phyloP scores from a whole-genome alignment of 1,284 basidiomycete species.

The Rhodotorula sp. region DNA sequence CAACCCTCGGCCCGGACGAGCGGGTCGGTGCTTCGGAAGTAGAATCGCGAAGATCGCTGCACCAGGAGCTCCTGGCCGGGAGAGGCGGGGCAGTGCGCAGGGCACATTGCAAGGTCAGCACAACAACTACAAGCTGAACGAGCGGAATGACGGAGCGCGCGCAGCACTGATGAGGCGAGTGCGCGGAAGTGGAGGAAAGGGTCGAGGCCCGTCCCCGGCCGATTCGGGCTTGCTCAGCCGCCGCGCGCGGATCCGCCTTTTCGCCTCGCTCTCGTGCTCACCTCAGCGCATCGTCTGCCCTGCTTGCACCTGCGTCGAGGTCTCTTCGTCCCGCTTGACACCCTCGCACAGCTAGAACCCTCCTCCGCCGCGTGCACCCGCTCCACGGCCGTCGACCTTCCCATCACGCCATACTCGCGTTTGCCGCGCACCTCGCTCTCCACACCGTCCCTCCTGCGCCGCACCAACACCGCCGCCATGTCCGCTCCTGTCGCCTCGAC shows the following conservation, averaged over 20 bases:
- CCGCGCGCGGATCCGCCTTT: neutral
- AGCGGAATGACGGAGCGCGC: too few relatives aligned
- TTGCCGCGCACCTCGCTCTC: neutral
- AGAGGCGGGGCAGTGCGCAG: too few relatives aligned
- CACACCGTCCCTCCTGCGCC: neutral
- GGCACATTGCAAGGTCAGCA: too few relatives aligned
- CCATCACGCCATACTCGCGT: neutral
- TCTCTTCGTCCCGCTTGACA: neutral
- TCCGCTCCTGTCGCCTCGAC: slow-evolving; percentile 4
- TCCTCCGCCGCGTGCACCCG: neutral
- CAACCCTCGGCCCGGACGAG: too few relatives aligned
- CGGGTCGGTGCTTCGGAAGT: too few relatives aligned
- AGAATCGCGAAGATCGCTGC: too few relatives aligned
- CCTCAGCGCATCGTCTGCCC: neutral
- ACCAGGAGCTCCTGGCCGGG: too few relatives aligned
- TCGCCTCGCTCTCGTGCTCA: neutral
- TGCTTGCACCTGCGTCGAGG: neutral
- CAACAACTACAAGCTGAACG: too few relatives aligned
- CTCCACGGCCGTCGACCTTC: neutral
- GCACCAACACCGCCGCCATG: neutral
- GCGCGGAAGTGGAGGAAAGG: too few relatives aligned
- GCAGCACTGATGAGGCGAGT: too few relatives aligned
- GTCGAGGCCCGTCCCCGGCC: too few relatives aligned
- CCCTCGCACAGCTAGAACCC: neutral
- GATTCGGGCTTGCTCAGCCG: neutral